Conservation (phyloP, 2,329 filamentous ascomycete genomes). For the Aspergillus versicolor region DNA sequence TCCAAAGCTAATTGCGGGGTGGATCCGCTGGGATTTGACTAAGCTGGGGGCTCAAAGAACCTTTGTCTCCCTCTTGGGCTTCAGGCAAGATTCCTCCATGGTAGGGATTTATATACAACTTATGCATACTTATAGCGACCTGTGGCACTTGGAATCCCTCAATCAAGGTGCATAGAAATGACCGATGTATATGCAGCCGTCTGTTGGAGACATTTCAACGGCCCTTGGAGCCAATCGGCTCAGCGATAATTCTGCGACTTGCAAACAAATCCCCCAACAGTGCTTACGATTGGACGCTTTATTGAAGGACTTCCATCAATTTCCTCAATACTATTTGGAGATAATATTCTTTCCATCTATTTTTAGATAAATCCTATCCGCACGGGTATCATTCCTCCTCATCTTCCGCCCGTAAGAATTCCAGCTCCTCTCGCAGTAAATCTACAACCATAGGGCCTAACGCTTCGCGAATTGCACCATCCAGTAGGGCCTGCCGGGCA, state of each 20-base stretch:
- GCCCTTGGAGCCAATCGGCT: constrained; percentile 1
- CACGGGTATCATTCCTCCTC: constrained; percentile 15
- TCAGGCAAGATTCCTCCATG: neutral
- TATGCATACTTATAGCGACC: too few relatives aligned
- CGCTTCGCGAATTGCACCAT: constrained; percentile 30
- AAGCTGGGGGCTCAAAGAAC: constrained; percentile 4
- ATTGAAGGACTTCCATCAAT: too few relatives aligned
- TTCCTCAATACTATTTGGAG: neutral
- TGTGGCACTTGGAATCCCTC: neutral
- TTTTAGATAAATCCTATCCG: neutral
- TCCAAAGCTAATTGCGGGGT: constrained; percentile 4
- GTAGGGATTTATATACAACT: neutral
- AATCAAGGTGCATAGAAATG: neutral
- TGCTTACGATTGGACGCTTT: neutral
- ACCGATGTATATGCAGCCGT: neutral
- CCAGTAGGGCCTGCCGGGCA: constrained; percentile 27
- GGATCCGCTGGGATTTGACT: constrained; percentile 14
- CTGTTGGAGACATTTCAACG: neutral
- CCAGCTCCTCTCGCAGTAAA: constrained; percentile 39
- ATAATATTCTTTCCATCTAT: neutral
- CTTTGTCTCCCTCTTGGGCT: neutral
- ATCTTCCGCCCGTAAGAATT: constrained; percentile 30
- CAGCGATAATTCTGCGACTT: neutral
- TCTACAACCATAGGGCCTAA: constrained; percentile 37
- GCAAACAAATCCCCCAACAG: neutral